These are phyloP conservation scores for Penicillium sp. DNA, from an alignment of 2,329 filamentous ascomycete genomes.

Conservation along the genomic window DNA sequence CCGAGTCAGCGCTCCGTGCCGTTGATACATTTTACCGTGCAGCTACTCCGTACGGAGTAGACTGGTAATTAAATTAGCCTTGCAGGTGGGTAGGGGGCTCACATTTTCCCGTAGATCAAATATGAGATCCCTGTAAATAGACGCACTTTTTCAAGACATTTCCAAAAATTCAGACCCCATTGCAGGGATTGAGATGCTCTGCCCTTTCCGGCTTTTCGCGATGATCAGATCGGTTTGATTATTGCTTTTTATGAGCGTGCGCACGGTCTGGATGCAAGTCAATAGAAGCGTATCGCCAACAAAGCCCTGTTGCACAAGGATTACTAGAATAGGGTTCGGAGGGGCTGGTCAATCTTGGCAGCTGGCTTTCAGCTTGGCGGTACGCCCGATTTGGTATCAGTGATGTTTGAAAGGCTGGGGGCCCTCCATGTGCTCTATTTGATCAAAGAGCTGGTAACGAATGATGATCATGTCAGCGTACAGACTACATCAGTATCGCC, in stretches of 20 bases:
- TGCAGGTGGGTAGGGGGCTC: constrained; percentile 7
- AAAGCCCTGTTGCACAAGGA: constrained; percentile 25
- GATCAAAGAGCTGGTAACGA: constrained; percentile 8
- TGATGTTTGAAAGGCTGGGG: neutral
- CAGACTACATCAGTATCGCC: constrained; percentile 9
- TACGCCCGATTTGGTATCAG: neutral
- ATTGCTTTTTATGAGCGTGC: neutral
- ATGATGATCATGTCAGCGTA: constrained; percentile 7
- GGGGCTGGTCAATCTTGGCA: constrained; percentile 29
- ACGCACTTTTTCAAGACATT: neutral
- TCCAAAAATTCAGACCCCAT: neutral
- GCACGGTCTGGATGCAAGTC: constrained; percentile 19
- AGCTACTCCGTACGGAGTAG: neutral
- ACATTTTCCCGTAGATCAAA: neutral
- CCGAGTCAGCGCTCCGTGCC: constrained; percentile 6
- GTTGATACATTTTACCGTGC: constrained; percentile 13
- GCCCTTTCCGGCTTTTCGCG: neutral
- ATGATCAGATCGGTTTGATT: neutral
- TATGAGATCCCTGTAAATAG: constrained; percentile 1
- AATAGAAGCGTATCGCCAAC: constrained; percentile 37
- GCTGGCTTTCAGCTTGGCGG: constrained; percentile 15
- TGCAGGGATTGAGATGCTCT: neutral
- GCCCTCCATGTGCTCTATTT: constrained; percentile 6
- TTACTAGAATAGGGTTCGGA: constrained; percentile 24
- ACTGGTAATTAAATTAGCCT: constrained; percentile 14